A percentile compares a stretch with the other conserved stretches of the same genome.
phyloP scores from a whole-genome alignment of 1,284 basidiomycete species.

The Cryptococcus wingfieldii region DNA sequence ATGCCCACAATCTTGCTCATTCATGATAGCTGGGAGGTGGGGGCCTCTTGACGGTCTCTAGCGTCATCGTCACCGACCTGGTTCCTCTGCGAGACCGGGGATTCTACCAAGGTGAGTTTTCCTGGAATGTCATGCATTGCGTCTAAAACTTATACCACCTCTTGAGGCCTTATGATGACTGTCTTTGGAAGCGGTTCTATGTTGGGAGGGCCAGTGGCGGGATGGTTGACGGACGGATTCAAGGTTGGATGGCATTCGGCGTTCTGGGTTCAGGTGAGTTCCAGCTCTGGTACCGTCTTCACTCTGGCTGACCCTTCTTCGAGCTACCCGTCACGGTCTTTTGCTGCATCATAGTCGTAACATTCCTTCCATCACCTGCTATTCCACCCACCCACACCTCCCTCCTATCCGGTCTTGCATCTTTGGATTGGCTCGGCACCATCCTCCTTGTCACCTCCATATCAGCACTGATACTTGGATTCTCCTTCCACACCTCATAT shows the following conservation, averaged over 20 bases:
- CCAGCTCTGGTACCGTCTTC: background rate
- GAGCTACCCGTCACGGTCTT: slow-evolving; percentile 35
- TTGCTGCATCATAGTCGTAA: slow-evolving; percentile 28
- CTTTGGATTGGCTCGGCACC: slow-evolving; percentile 42
- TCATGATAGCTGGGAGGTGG: slow-evolving; percentile 40
- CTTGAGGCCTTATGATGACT: slow-evolving; percentile 45
- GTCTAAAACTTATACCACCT: background rate
- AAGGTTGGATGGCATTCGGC: slow-evolving; percentile 40
- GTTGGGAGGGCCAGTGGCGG: slow-evolving; percentile 44
- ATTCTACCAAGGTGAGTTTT: slow-evolving; percentile 43
- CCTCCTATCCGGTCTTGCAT: slow-evolving; percentile 27
- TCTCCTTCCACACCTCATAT: slow-evolving; percentile 76
- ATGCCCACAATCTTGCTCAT: background rate
- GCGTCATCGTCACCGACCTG: slow-evolving; percentile 48
- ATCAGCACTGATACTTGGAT: slow-evolving; percentile 67
- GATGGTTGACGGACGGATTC: slow-evolving; percentile 45
- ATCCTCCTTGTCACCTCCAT: slow-evolving; percentile 63
- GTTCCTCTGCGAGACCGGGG: slow-evolving; percentile 47
- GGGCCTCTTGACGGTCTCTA: slow-evolving; percentile 45
- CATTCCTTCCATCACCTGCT: slow-evolving; percentile 37
- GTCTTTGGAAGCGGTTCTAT: slow-evolving; percentile 44
- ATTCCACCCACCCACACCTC: slow-evolving; percentile 36
- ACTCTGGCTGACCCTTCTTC: background rate
- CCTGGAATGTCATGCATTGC: background rate
- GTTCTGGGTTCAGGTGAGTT: slow-evolving; percentile 41